A percentile compares a stretch with the other conserved stretches of the same genome.
Evolutionary conservation across 1,139 yeast genomes (phyloP).

Genomic region (Candida glucosophila): DNA sequence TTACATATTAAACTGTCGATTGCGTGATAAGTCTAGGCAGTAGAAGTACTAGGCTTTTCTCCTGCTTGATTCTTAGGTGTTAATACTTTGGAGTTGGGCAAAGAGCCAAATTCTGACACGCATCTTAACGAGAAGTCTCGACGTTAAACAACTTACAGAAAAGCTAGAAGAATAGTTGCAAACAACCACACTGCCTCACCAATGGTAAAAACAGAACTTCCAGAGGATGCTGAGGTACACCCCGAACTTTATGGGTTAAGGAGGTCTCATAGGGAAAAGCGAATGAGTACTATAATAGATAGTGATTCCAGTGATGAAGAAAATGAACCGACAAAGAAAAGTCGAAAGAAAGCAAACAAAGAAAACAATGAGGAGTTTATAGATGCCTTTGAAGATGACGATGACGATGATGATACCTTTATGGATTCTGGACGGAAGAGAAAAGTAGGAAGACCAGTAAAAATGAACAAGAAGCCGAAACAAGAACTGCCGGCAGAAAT

Average conservation of each 20-base stretch:
- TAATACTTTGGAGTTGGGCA: no score
- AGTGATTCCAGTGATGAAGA: constrained; percentile 33
- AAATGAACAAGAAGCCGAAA: constrained; percentile 8
- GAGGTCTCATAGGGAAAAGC: constrained; percentile 70
- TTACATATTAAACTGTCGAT: no score
- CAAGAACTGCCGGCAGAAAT: constrained; percentile 32
- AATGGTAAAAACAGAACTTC: constrained; percentile 15
- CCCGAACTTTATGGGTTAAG: constrained; percentile 92
- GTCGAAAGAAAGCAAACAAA: constrained; percentile 10
- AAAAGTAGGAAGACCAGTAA: constrained; percentile 8
- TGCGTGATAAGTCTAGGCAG: no score
- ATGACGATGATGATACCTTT: constrained; percentile 21
- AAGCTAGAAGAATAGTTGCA: no score
- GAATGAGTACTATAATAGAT: constrained; percentile 29
- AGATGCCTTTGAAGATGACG: constrained; percentile 21
- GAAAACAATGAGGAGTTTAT: constrained; percentile 21
- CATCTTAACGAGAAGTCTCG: no score
- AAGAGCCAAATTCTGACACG: no score
- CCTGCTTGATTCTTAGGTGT: no score
- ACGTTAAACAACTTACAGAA: no score
- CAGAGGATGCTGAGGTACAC: constrained; percentile 44
- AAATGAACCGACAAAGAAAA: constrained; percentile 7
- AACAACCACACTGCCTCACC: no score
- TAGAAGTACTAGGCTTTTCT: no score
- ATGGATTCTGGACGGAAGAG: constrained; percentile 10